Base-by-base conservation (phyloP, 2,329 filamentous ascomycete species). In the Cryphonectria japonica region DNA sequence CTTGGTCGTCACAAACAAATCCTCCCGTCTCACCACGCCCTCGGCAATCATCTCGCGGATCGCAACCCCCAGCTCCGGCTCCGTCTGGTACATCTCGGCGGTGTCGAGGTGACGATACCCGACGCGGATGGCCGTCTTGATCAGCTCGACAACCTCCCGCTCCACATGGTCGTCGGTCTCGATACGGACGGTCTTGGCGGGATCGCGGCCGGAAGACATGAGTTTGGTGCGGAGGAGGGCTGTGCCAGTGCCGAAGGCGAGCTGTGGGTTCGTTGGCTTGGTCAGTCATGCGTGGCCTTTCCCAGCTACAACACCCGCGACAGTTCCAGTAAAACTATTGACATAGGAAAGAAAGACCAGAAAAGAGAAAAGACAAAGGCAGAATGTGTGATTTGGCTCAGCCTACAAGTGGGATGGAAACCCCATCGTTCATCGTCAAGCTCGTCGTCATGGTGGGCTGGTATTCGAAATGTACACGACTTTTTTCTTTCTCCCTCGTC, bases 11-110 rank as follows among this genome's bases (percentile, higher is more conserved):
- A 71, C 32, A 26, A 72, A 70, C 29, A 70, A 69, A 46, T 70
- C 69, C 32, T 67, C 60, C 50, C 71, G 46, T 14, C 80, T 75
- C 46, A 65, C 66, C 4, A 63, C 64, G 9, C 43, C 67, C 46
- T 67, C 50, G 37, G 26, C 37, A 14, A 52, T 9, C 57, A 34
- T 32, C n/a, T 69, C 60, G 34, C 57, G 41, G 57, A 72, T 67
- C 1, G 70, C 70, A 22, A 29, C 61, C 22, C 71, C 71, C 26
- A 70, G 50, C 34, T 70, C 71, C 60, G 22, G 46, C 41, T 72
- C 71, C n/a, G 69, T 72, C 26, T 70, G 65, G 60, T 72, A 54
- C 52, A 43, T 59, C 39, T 67, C 50, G 2, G 65, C 65, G 2
- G 52, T 67, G 52, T 59, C 65, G 13, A 67, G 34, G 26, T 67